Base-by-base conservation (phyloP, 805 yeast genomes). In the Cyberlindnera bimundalis region DNA sequence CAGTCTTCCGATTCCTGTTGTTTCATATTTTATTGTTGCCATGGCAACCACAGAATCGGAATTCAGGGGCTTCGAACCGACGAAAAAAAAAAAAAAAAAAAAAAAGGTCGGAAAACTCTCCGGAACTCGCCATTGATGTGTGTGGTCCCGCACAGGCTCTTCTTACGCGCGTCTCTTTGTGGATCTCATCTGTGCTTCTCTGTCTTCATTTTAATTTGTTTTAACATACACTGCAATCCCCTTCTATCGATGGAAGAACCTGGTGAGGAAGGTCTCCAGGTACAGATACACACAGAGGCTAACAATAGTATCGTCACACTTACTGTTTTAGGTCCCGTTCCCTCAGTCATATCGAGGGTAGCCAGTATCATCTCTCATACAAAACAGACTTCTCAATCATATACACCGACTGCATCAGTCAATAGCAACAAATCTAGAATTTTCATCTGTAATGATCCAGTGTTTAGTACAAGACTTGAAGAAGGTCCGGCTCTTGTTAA, bases 401-500 rank as follows among this genome's bases (percentile, higher is more conserved):
- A 28, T 17, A 14, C 42, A 4, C 36, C 33, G 6, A 37, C 42
- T 2, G 12, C 35, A 4, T 18, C 42, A 2, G 24, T 53, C 10
- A 56, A 53, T 26, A 33, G 43, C 18, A 55, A 53, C 43, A 53
- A 48, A 19, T 46, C 56, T 2, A 37, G 60, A 16, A 23, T 56
- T 3, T 45, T 54, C 33, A 31, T 13, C 2, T 45, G 42, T 7
- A 15, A 23, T 14, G 46, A 47, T 26, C 21, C 13, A 7, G 15
- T 2, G 10, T 18, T 47, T 12, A 4, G 24, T 7, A 12, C 12
- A 2, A 6, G 16, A 3, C 27, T 47, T 11, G 19, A 25, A 9
- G 5, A 19, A 3, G 25, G 42, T 0, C 55, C 59, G 8, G 23
- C n/a, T 3, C 13, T 47, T 15, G 54, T 48, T 11, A 50, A 46